Evolutionary conservation across 305 asterid genomes (phyloP).

Genomic region (Fraxinus latifolia): DNA sequence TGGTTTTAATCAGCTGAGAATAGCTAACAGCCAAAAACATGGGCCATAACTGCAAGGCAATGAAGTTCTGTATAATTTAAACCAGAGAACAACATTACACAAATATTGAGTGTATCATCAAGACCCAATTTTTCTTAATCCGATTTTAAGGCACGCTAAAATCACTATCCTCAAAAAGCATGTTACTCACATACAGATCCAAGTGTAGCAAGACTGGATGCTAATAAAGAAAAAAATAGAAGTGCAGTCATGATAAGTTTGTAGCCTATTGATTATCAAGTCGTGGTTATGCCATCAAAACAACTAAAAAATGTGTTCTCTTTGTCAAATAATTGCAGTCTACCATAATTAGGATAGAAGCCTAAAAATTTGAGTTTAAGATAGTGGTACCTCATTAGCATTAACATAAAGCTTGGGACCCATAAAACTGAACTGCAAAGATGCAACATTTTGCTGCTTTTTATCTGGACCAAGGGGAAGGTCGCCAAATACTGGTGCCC

Average conservation of each 20-base stretch:
- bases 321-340: background rate
- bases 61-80: background rate
- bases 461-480: constrained; percentile 73
- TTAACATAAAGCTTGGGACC: constrained; percentile 77
- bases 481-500: constrained; percentile 87
- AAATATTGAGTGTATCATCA: background rate
- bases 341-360: background rate
- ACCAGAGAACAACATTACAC: background rate
- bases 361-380: background rate
- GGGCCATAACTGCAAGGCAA: background rate
- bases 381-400: constrained; percentile 50
- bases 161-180: background rate
- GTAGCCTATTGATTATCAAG: background rate
- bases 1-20: background rate
- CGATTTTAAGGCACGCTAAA: background rate
- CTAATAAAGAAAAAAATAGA: background rate
- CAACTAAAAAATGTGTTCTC: background rate
- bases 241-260: background rate
- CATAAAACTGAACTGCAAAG: constrained; percentile 71
- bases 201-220: background rate
- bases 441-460: constrained; percentile 58
- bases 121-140: background rate
- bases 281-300: background rate
- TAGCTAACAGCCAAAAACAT: background rate
- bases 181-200: background rate